Evolutionary conservation across 2,329 filamentous ascomycete genomes (phyloP), one percentile per base, ranked within the genome.

Genomic region (Fusarium chaquense): DNA sequence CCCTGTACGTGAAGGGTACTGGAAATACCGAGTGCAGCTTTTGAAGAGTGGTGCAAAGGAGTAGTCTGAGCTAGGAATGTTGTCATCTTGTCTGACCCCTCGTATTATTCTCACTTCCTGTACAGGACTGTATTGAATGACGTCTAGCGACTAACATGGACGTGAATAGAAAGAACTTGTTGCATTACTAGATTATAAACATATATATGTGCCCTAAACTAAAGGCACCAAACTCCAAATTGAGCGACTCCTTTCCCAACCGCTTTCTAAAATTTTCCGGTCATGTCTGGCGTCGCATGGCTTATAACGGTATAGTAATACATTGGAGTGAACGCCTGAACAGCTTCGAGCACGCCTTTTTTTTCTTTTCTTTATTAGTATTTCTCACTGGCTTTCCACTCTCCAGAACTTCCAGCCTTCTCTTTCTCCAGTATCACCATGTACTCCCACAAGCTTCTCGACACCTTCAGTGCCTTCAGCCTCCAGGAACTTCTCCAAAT

Each of bases 361-460:
- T 44, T 32, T 26, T 26, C 28, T 30, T 30, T 49, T 49, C 15
- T 45, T 52, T 28, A 52, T 46, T 58, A 50, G 28, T 59, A 45
- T 45, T 40, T 51, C 43, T 65, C 72, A 80, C 49, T 71, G 77
- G 70, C 80, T 83, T 74, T 89, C 87, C 33, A 90, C 86, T 70
- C 87, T 88, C 93, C 93, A 96, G 78, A 95, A 96, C 77, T 94
- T 94, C 93, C 93, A 96, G 4, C 92, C 92, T 73, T 93, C 90
- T 65, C 91, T 83, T 76, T 91, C 90, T 47, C 91, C 90, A 1
- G 83, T 85, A 26, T 87, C 85, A 5, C 89, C 89, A 58, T 87
- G 86, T 3, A 97, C 93, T 18, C 95, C 94, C 1, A 98, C 95
- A 41, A 99, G 83, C 73, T 87, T 86, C 80, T 98, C 95, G 22